Evolutionary conservation across 2,329 filamentous ascomycete species (phyloP), one percentile per base, ranked within the genome.

Genomic region (Arachnopeziza araneosa): DNA sequence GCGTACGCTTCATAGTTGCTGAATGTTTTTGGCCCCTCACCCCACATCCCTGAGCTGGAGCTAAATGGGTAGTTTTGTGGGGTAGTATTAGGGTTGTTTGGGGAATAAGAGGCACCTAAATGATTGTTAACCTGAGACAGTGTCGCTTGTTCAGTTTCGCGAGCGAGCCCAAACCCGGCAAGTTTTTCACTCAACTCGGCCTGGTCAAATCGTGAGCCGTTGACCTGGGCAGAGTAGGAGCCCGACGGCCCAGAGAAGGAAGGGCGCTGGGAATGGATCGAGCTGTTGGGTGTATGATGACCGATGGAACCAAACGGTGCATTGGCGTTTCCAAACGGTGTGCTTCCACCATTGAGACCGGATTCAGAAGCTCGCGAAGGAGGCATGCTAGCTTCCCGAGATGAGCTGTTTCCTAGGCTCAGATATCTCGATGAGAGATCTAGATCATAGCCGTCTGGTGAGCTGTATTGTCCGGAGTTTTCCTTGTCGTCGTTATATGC

Each of bases 351-450:
- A 59, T 67, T 69, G 26, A 70, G 59, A 10, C 74, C 79, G n/a
- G 73, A 71, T 52, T 82, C 78, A 4, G 79, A 76, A 58, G 83
- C 79, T 54, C 81, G 78, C 44, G 84, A 84, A 1, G 83, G 78
- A 52, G 84, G 82, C 53, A 83, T 73, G 70, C 78, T 84, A 50
- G 76, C 74, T 60, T 84, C 83, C 61, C 82, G 77, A n/a, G 82
- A 80, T 2, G 75, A 71, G 21, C 76, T 73, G 54, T 75, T 75
- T 54, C 78, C 79, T 19, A 76, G 69, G 36, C 70, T 73, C 63
- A 79, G 76, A 67, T 78, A 83, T 57, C 63, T 65, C 0, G 64
- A 56, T 7, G 67, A 55, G 21, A 65, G 58, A 24, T 72, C 69
- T 9, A 66, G 62, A 1, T 69, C 69, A 57, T 66, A 70, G 14